phyloP scores from a whole-genome alignment of 2,329 filamentous ascomycete species.

The Cladosporium sp. region DNA sequence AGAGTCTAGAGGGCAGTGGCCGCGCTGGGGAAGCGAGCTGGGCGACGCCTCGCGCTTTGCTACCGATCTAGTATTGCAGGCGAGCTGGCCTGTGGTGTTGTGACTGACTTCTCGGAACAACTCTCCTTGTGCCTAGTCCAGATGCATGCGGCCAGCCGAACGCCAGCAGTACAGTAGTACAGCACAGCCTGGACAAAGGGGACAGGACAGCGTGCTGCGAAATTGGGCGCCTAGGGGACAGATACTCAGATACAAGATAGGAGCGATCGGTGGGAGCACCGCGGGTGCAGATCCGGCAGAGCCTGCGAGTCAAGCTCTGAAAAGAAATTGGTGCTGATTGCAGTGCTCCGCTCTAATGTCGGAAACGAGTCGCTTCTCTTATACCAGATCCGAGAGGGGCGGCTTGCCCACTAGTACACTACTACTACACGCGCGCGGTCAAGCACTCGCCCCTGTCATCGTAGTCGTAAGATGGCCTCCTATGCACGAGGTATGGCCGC shows the following conservation, averaged over 20 bases:
- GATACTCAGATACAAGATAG: background rate
- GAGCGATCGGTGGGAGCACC: slow-evolving; percentile 1
- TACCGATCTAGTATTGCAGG: background rate
- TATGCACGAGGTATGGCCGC: background rate
- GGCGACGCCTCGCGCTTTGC: slow-evolving; percentile 10
- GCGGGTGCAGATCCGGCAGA: slow-evolving; percentile 14
- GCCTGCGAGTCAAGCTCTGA: slow-evolving; percentile 17
- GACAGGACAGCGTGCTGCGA: background rate
- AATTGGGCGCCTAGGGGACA: background rate
- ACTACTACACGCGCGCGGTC: background rate
- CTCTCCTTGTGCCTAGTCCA: background rate
- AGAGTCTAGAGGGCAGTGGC: background rate
- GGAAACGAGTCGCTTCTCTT: slow-evolving; percentile 15
- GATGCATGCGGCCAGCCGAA: background rate
- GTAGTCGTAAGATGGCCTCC: slow-evolving; percentile 12
- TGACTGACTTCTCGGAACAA: background rate
- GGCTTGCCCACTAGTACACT: background rate
- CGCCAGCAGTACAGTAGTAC: background rate
- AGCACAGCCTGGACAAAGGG: background rate
- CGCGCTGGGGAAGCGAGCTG: slow-evolving; percentile 9
- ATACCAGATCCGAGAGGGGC: background rate
- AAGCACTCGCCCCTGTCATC: background rate
- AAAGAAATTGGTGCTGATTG: slow-evolving; percentile 18
- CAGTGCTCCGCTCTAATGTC: background rate
- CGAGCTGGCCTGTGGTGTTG: background rate